These are phyloP conservation scores for Massospora cicadina DNA, from an alignment of 371 early-diverging fungal genomes.

Conservation along the genomic window DNA sequence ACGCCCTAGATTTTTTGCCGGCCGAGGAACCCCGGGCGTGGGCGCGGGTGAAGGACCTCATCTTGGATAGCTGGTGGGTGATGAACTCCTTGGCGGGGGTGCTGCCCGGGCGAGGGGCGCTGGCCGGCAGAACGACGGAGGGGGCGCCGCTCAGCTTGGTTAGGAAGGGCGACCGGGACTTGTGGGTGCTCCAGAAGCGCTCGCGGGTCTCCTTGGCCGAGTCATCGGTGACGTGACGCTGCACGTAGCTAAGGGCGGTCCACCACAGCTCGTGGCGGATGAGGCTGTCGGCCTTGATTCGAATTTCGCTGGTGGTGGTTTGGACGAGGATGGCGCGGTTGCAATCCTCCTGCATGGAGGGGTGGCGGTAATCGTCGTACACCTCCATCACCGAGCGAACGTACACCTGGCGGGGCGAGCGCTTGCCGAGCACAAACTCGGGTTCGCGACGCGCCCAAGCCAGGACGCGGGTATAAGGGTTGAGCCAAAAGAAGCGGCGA, in stretches of 20 bases:
- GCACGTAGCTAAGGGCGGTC: constrained; percentile 1
- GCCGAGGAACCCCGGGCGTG: background rate
- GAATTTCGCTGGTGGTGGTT: background rate
- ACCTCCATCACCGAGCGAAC: background rate
- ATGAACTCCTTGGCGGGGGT: background rate
- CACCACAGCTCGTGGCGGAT: constrained; percentile 3
- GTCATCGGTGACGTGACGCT: constrained; percentile 4
- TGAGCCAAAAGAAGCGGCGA: constrained; percentile 6
- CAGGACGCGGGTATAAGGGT: constrained; percentile 4
- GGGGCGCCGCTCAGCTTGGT: background rate
- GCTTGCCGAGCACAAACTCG: no score
- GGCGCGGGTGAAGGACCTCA: background rate
- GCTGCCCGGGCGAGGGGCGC: background rate
- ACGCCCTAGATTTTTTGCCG: background rate
- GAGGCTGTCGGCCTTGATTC: background rate
- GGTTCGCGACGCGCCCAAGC: background rate
- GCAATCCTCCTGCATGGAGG: background rate
- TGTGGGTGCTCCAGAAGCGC: background rate
- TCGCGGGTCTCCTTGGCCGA: background rate
- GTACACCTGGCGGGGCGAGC: background rate
- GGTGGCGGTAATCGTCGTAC: background rate
- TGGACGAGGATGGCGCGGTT: background rate
- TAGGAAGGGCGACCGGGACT: background rate
- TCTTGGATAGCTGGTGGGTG: background rate
- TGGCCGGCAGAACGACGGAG: background rate